Evolutionary conservation across 2,329 filamentous ascomycete genomes (phyloP), one percentile per base, ranked within the genome.

Genomic region (Fusarium palustre): DNA sequence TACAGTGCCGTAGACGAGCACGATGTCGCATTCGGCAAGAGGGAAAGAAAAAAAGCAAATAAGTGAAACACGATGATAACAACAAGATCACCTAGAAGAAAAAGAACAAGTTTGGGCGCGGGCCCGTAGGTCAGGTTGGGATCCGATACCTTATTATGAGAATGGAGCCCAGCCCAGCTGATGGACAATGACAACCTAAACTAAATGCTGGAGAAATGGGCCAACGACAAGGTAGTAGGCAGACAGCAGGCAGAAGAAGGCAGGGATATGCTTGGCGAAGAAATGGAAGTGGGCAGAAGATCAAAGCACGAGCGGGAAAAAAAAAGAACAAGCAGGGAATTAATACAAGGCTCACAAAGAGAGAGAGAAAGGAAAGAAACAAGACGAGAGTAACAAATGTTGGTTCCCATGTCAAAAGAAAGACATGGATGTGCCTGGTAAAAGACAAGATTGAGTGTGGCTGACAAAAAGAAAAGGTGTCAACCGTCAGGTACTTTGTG

Each of bases 151-250:
- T 64, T 64, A 63, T 64, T 25, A 43, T 43, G 41, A 31, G 34
- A 38, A 65, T 65, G 62, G 62, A 65, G 62, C 62, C 60, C 62
- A 65, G 62, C 62, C 59, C 62, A 70, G 67, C 50, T 70, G 67
- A 68, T 70, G 66, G 62, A 67, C 63, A 69, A 67, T 55, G 55
- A 49, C 57, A 60, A 55, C 53, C 60, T 45, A 63, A 49, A 49
- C 59, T 49, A 60, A 30, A 38, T 47, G 46, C 24, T 64, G 52
- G 46, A 54, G 66, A 60, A 42, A 61, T 61, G 52, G 41, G 38
- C 52, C 62, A 50, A 42, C 43, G 53, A 41, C 38, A 52, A 24
- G 48, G 47, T 34, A 48, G 53, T 43, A 66, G 59, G n/a, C 42
- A 59, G 66, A 61, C 53, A 58, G 41, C 39, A 28, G 30, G 34